Evolutionary conservation across 352 stramenopile species (phyloP).

Genomic region (Phytophthora sojae): DNA sequence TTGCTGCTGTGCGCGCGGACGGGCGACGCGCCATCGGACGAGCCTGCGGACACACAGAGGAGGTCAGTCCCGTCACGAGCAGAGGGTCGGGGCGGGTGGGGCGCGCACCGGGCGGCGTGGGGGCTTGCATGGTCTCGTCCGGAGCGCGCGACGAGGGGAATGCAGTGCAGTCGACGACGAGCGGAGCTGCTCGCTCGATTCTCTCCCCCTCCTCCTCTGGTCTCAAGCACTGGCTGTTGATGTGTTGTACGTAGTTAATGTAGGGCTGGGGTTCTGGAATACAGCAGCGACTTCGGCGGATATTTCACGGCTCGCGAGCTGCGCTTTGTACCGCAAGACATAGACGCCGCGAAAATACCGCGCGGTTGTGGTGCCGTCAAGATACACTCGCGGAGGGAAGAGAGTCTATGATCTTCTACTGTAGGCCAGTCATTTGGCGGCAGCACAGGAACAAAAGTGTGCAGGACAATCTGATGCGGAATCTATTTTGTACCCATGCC

Average conservation of each 20-base stretch:
- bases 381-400: too few species aligned
- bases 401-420: too few species aligned
- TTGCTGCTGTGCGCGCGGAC: conserved; percentile 58
- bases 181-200: conserved; percentile 35
- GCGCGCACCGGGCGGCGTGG: conserved; percentile 45
- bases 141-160: conserved; percentile 4
- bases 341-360: conserved; percentile 13
- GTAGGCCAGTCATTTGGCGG: too few species aligned
- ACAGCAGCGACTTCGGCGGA: conserved; percentile 13
- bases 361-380: neutral
- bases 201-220: conserved; percentile 27
- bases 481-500: neutral
- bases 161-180: conserved; percentile 27
- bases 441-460: too few species aligned
- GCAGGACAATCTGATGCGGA: neutral
- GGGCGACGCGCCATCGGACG: conserved; percentile 45
- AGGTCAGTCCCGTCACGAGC: too few species aligned
- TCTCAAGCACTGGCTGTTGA: conserved; percentile 27
- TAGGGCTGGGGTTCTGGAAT: conserved; percentile 3
- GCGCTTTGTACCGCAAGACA: conserved; percentile 15
- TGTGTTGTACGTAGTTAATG: conserved; percentile 30
- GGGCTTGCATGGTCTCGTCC: conserved; percentile 40
- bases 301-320: conserved; percentile 8
- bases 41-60: conserved; percentile 27
- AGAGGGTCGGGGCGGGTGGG: neutral